Percentiles rank a stretch among this genome's conserved stretches.
These are phyloP conservation scores for Nakazawaea wickerhamii DNA, from an alignment of 805 yeast species.

Conservation along the genomic window DNA sequence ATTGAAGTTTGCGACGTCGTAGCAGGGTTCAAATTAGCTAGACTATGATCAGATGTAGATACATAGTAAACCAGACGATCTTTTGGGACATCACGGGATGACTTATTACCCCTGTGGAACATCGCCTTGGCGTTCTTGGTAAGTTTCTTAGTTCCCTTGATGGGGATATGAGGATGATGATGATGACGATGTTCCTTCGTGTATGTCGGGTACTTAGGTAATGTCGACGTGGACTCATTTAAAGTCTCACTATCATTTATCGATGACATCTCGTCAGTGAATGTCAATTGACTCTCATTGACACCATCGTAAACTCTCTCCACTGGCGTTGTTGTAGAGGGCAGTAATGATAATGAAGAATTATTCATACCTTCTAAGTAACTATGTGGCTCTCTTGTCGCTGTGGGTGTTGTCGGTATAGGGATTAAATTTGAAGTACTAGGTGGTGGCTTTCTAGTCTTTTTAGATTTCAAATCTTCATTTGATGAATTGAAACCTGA, in stretches of 20 bases:
- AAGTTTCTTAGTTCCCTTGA: slow-evolving; percentile 4
- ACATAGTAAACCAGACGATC: slow-evolving; percentile 1
- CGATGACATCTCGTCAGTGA: slow-evolving; percentile 3
- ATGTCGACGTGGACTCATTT: slow-evolving; percentile 6
- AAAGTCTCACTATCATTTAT: background rate
- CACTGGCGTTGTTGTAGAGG: background rate
- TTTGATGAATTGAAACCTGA: slow-evolving; percentile 4
- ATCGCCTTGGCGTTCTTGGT: slow-evolving; percentile 8
- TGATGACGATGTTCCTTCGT: slow-evolving; percentile 6
- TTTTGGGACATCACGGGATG: background rate
- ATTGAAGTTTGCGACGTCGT: slow-evolving; percentile 11
- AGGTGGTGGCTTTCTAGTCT: slow-evolving; percentile 10
- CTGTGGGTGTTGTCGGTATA: background rate
- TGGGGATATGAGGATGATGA: slow-evolving; percentile 11
- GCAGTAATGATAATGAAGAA: background rate
- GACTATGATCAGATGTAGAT: slow-evolving; percentile 2
- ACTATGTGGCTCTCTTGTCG: background rate
- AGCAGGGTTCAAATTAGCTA: slow-evolving; percentile 9
- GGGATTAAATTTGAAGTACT: background rate
- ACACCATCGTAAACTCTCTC: background rate
- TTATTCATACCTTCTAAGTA: background rate
- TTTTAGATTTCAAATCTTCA: slow-evolving; percentile 3
- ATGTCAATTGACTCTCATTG: slow-evolving; percentile 9
- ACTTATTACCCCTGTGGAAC: slow-evolving; percentile 1
- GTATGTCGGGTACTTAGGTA: slow-evolving; percentile 13